Evolutionary conservation across 2,329 filamentous ascomycete genomes (phyloP), one percentile per base, ranked within the genome.

Genomic region (Phyllosticta citriasiana): DNA sequence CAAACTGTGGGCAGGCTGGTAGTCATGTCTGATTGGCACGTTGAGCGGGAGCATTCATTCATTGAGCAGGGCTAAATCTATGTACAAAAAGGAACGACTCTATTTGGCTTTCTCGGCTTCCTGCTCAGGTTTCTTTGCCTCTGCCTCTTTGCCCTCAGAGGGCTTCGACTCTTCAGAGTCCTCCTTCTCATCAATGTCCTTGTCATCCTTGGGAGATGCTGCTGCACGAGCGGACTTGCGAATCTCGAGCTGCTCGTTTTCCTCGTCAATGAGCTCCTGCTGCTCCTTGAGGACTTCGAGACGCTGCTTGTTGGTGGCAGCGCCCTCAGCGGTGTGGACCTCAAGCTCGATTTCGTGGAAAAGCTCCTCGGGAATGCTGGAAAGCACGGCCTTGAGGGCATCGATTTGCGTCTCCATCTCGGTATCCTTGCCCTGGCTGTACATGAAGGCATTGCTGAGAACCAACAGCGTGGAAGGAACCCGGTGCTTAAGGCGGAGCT

Each of bases 321-420:
- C 93, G 64, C 94, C 94, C 78, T 99, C 94, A 56, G 93, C 92
- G 64, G 88, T 96, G 81, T 97, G 91, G 9, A 99, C 91, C 78
- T 99, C 94, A 33, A 99, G 88, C 77, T 97, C 94, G 65, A 99
- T 97, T 80, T 99, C 94, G 81, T 99, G 94, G 89, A 95, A 99
- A 51, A 99, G 82, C 75, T 99, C 94, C 76, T 99, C 94, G 2
- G 94, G 94, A 64, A 99, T 97, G 63, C 89, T 92, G 51, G 90
- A 95, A 51, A 99, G 80, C 4, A 99, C 94, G 60, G 91, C 89
- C 63, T 92, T 90, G 56, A 99, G 84, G 0, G 94, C 91, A 67
- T 97, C 92, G 63, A 99, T 91, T 78, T 97, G 93, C 64, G 85
- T 89, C 33, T 88, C 86, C 69, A 94, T 89, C 70, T 96, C 91